Base-by-base conservation (phyloP, 352 stramenopile species). In the Globisporangium solare region DNA sequence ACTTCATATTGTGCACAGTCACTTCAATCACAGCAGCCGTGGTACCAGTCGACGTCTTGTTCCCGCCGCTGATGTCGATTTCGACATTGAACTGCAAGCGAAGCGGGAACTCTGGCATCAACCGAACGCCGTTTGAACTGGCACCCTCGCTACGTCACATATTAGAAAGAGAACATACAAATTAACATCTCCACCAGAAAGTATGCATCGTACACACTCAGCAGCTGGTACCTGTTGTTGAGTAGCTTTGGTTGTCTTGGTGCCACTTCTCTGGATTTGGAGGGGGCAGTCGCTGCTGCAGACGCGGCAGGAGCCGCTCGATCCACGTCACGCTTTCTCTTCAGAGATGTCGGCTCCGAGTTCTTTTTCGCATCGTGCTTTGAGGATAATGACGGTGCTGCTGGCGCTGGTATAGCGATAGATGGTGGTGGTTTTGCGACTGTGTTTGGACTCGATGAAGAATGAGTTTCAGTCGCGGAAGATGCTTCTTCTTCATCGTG, bases 321-420 rank as follows among this genome's bases (percentile, higher is more conserved):
- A 7, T 88, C 77, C 7, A 55, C 68, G 24, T 92, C 79, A 40
- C 79, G 64, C 52, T 90, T 92, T n/a, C 82, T 66, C 51, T 92
- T 92, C 7, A 87, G 53, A 10, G 75, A 83, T 12, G 47, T 27
- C 24, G 24, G 24, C 4, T 64, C 61, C 20, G 74, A 58, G 17
- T 65, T 70, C 49, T 70, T 79, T 51, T 79, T 83, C 22, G 40
- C 18, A 24, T 82, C 70, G 2, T 27, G 13, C n/a, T 52, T 49
- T 60, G 58, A 41, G 39, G 61, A 39, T 55, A 61, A 7, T 51
- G 56, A 50, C 66, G 63, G 4, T 32, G 46, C 32, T 64, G 57
- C 14, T 68, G 63, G 4, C 35, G 46, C 32, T 64, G 57, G n/a
- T 18, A n/a, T 32, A 27, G 24, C 2, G 24, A 5, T 27, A 27